Base-by-base conservation (phyloP, 306 rosid genomes). In the Fagus sylvatica region DNA sequence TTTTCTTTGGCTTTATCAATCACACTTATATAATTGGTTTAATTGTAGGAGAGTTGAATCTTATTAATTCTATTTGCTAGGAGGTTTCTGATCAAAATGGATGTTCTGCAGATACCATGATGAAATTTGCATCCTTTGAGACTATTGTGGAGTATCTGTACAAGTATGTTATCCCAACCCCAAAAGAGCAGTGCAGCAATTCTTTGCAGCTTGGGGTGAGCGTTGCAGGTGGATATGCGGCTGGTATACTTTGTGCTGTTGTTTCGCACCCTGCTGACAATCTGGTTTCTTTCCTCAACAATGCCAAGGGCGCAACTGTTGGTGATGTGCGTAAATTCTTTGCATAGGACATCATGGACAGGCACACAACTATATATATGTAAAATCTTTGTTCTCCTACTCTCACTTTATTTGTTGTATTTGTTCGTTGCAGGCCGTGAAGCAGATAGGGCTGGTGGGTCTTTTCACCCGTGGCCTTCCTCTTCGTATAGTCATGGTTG, bases 191-290 rank as follows among this genome's bases (percentile, higher is more conserved):
- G 64, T 90, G 97, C 86, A 91, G 91, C 91, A 80, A 61, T 15
- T 36, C 33, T 6, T 8, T 67, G 59, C 97, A 91, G 88, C 94
- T 91, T 13, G 94, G 94, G 43, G 91, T 90, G 60, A 91, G 97
- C 85, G 87, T 91, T 75, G 90, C 84, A 0, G 86, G 89, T 48
- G 97, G 97, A 72, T 91, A 91, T 40, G 32, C 82, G 65, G 93
- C 97, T 34, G 94, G 97, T 30, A 75, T 91, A 49, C 84, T 91
- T 0, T 91, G 94, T 76, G 86, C 97, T 12, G 28, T 88, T 66
- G 86, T 91, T 60, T 91, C 94, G 7, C 94, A 91, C 86, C 94
- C 97, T 34, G 97, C 97, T 73, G 97, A 91, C 70, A 91, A 90
- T 78, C 89, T 91, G 37, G 97, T 90, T 65, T 91, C 97, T 12